Percentiles rank a stretch among this genome's conserved stretches.
These are phyloP conservation scores for Colletotrichum sp. DNA, from an alignment of 2,329 filamentous ascomycete genomes.

Conservation along the genomic window DNA sequence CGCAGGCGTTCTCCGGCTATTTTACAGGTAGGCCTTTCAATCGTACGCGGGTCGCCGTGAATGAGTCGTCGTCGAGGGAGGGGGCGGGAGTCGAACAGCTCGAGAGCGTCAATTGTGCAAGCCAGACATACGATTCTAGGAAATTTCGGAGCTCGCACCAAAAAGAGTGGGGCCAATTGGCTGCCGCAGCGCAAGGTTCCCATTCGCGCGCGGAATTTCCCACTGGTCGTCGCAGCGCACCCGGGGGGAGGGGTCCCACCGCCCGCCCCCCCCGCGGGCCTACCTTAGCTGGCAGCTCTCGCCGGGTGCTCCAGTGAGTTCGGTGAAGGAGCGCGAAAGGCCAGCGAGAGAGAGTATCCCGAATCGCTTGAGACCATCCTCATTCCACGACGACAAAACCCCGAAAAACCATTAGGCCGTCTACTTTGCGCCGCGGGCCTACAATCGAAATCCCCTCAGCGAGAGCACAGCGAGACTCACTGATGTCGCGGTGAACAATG, in stretches of 20 bases:
- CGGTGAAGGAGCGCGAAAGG: background rate
- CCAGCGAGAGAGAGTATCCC: background rate
- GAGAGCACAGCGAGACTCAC: background rate
- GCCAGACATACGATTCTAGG: background rate
- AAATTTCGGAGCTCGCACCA: slow-evolving; percentile 18
- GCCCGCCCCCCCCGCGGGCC: background rate
- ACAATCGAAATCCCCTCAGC: background rate
- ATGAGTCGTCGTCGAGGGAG: background rate
- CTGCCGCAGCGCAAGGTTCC: background rate
- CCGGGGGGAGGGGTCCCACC: background rate
- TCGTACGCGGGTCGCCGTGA: background rate
- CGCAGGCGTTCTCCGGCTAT: too few relatives aligned
- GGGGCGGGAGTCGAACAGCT: background rate
- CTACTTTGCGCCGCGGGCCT: background rate
- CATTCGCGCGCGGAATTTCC: slow-evolving; percentile 11
- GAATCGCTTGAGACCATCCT: background rate
- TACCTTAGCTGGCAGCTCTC: background rate
- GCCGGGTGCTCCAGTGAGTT: background rate
- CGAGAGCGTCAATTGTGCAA: background rate
- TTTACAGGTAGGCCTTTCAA: background rate
- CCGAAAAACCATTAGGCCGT: background rate
- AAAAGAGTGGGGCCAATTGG: background rate
- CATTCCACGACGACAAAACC: background rate
- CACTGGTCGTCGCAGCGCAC: background rate
- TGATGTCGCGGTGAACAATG: slow-evolving; percentile 59